Conservation (phyloP, 345 rosid species). For the Linum usitatissimum region DNA sequence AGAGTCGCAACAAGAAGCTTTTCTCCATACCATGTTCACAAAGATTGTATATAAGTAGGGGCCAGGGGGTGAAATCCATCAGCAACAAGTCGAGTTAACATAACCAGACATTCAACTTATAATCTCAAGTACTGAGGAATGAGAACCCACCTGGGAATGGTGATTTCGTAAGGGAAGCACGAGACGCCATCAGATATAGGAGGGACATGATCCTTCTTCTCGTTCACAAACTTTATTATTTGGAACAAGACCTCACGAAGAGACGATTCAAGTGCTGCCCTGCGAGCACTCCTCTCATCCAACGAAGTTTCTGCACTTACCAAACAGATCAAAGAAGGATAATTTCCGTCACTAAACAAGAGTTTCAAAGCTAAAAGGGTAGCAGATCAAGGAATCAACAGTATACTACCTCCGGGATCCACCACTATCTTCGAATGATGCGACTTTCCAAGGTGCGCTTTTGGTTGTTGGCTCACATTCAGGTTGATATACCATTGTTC, state of each 20-base stretch:
- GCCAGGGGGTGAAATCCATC: too few relatives aligned
- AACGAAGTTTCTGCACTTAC: slow-evolving; percentile 34
- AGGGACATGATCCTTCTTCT: slow-evolving; percentile 93
- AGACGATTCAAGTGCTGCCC: slow-evolving; percentile 67
- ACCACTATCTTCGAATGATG: slow-evolving; percentile 48
- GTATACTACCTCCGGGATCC: slow-evolving; percentile 55
- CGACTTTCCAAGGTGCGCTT: slow-evolving; percentile 42
- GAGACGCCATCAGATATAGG: slow-evolving; percentile 62
- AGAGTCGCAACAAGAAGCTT: background rate
- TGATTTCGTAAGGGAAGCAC: slow-evolving; percentile 77
- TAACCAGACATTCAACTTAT: too few relatives aligned
- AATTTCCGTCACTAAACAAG: background rate
- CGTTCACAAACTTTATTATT: slow-evolving; percentile 81
- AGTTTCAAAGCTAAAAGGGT: background rate
- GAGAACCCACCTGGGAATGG: slow-evolving; percentile 66
- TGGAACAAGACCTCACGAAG: slow-evolving; percentile 82
- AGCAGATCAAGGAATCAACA: background rate
- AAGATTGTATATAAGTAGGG: background rate
- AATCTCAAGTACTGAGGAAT: background rate
- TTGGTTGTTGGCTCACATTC: slow-evolving; percentile 64
- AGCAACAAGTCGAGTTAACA: too few relatives aligned
- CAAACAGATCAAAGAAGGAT: background rate
- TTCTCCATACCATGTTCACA: background rate
- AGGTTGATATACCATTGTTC: slow-evolving; percentile 89
- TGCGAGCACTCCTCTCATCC: slow-evolving; percentile 56